Evolutionary conservation across 1,284 basidiomycete species (phyloP), one percentile per base, ranked within the genome.

Genomic region (Cryptococcus neoformans): DNA sequence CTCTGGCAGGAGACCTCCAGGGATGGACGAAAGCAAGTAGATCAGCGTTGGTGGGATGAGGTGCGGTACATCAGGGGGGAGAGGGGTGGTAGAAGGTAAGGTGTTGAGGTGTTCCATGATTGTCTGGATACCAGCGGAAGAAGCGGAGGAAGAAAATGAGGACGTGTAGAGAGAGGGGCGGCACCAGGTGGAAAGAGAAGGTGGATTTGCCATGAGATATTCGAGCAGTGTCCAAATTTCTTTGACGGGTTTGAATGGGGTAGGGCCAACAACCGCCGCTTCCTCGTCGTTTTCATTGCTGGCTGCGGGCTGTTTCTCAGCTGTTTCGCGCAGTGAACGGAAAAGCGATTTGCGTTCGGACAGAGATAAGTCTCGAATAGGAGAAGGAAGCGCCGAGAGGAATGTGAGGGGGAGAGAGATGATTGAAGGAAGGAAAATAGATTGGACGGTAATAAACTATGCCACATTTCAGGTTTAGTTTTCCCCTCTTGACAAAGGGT

Each of bases 161-260:
- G 42, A 16, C 9, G 17, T 4, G 56, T 47, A 21, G 55, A 35
- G 28, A 44, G 48, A 58, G 51, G 35, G 35, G 4, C 12, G 11
- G 34, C 6, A 12, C 49, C 36, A 39, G 12, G 17, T 36, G 11
- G n/a, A n/a, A 16, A 50, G 7, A 10, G 16, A 11, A 39, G 49
- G 37, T 8, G 37, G 35, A 17, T 11, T 5, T n/a, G 59, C 60
- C 69, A 76, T 76, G 9, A 76, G 62, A 14, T 61, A 60, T 50
- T 76, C 74, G n/a, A 76, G 57, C 16, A 74, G 51, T 6, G 62
- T 60, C 74, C 74, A 76, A 2, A 73, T 52, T 53, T 72, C 67
- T 10, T 57, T 62, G 0, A 68, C 69, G 9, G 74, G 66, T 54
- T 66, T 68, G 17, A 57, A 41, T 4, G 56, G 52, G 9, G 21